Conservation (phyloP, 805 yeast genomes). For the Geotrichum ghanense region DNA sequence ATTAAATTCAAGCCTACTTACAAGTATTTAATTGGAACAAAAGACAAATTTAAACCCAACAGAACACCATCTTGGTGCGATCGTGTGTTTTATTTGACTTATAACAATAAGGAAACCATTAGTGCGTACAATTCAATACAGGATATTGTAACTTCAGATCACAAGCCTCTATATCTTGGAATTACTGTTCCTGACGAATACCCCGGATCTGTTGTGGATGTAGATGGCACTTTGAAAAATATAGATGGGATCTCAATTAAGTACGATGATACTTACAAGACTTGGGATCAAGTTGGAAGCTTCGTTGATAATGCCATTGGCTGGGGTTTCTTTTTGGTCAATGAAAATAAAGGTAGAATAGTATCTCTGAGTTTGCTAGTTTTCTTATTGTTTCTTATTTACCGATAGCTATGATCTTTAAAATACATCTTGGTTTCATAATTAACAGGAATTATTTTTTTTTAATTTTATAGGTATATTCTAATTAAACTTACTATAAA, state of each 20-base stretch:
- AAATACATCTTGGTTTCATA: too few species aligned
- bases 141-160: conserved; percentile 54
- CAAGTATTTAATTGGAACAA: conserved; percentile 44
- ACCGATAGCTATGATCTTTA: too few species aligned
- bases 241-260: background rate
- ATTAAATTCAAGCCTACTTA: conserved; percentile 70
- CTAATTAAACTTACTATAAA: too few species aligned
- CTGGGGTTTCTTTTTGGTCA: background rate
- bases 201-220: background rate
- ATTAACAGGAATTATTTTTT: too few species aligned
- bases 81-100: conserved; percentile 50
- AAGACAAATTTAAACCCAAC: conserved; percentile 39
- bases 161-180: conserved; percentile 58
- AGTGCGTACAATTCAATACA: conserved; percentile 39
- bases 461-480: too few species aligned
- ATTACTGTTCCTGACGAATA: conserved; percentile 32
- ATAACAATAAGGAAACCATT: conserved; percentile 24
- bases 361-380: background rate
- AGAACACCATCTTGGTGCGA: conserved; percentile 89
- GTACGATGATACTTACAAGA: background rate
- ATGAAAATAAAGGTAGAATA: background rate
- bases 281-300: conserved; percentile 4
- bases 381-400: background rate
- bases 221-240: background rate
- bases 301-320: conserved; percentile 4